phyloP scores from a whole-genome alignment of 371 early-diverging fungal genomes.

The Mortierella sp. region DNA sequence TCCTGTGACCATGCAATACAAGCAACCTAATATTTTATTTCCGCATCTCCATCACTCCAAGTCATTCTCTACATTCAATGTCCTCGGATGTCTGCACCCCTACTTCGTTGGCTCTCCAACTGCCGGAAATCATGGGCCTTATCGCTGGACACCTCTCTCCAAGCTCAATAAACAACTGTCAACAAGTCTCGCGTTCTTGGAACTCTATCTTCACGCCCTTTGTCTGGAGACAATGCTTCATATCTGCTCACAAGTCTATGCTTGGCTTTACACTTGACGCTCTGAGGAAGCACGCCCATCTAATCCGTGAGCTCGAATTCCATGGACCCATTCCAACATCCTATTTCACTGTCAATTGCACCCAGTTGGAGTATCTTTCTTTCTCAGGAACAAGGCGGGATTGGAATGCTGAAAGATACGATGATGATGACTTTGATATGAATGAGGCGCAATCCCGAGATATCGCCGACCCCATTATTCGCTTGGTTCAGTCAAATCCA shows the following conservation, averaged over 20 bases:
- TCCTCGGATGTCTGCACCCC: too few relatives aligned
- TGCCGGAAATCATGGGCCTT: slow-evolving; percentile 4
- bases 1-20: too few relatives aligned
- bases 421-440: too few relatives aligned
- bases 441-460: too few relatives aligned
- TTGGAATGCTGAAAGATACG: background rate
- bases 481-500: background rate
- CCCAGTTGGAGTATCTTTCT: background rate
- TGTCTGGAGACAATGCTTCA: background rate
- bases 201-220: background rate
- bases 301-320: slow-evolving; percentile 5
- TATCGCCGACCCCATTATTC: background rate
- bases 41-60: too few relatives aligned
- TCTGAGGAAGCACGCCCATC: background rate
- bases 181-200: background rate
- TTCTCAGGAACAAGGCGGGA: background rate
- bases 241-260: background rate
- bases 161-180: background rate
- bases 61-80: too few relatives aligned
- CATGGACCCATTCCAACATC: slow-evolving; percentile 1
- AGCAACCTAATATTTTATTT: too few relatives aligned
- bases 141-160: background rate
- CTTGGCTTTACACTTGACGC: background rate
- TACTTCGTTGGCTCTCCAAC: background rate
- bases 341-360: slow-evolving; percentile 1